Evolutionary conservation across 2,329 filamentous ascomycete species (phyloP).

Genomic region (Aspergillus costaricaensis): DNA sequence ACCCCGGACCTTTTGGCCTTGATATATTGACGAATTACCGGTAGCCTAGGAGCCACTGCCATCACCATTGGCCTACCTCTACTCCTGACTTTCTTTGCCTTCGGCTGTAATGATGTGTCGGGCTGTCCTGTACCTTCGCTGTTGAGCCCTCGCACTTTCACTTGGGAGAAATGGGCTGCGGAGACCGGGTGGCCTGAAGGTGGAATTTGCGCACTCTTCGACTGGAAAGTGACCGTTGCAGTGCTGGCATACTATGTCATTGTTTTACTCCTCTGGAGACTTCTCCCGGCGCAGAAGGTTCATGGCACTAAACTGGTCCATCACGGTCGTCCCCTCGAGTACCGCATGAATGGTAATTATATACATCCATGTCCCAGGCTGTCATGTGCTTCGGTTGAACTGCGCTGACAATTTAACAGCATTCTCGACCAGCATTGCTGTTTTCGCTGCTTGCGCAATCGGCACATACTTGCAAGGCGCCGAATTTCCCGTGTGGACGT

Average conservation of each 20-base stretch:
- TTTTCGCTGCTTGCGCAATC: conserved; percentile 65
- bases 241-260: conserved; percentile 74
- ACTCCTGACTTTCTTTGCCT: conserved; percentile 73
- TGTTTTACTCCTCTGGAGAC: conserved; percentile 68
- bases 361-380: not conserved
- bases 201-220: conserved; percentile 62
- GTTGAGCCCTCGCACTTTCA: conserved; percentile 68
- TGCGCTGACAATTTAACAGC: conserved; percentile 50
- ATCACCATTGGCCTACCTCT: conserved; percentile 79
- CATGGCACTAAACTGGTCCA: conserved; percentile 66
- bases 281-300: conserved; percentile 70
- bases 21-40: not conserved
- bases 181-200: conserved; percentile 76
- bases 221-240: conserved; percentile 59
- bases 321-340: conserved; percentile 71
- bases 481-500: conserved; percentile 82
- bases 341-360: conserved; percentile 70
- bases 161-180: conserved; percentile 67
- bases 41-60: conserved; percentile 69
- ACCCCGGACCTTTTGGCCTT: not conserved
- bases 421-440: conserved; percentile 69
- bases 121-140: conserved; percentile 83
- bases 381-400: not conserved
- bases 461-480: conserved; percentile 75
- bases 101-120: conserved; percentile 84